Evolutionary conservation across 345 rosid species (phyloP).

Genomic region (Rubroshorea leprosula): DNA sequence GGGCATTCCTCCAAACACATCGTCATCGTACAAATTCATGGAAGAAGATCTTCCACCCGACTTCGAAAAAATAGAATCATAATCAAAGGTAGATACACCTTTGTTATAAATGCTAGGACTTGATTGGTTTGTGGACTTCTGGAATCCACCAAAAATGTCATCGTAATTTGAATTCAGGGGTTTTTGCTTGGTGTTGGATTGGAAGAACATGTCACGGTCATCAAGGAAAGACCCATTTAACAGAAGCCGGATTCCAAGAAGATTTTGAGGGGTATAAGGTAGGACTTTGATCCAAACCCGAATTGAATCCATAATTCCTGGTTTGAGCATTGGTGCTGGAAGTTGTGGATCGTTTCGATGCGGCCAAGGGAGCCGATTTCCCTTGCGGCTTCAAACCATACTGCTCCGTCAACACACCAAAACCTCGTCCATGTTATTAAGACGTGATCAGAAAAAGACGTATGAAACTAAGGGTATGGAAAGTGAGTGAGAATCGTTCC

Average conservation of each 20-base stretch:
- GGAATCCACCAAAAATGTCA: slow-evolving; percentile 39
- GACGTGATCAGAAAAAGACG: too few species aligned
- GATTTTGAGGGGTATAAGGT: slow-evolving; percentile 21
- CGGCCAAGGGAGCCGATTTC: slow-evolving; percentile 82
- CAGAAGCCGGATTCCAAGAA: slow-evolving; percentile 29
- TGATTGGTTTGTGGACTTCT: slow-evolving; percentile 22
- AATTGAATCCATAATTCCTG: slow-evolving; percentile 21
- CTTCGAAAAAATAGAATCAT: slow-evolving; percentile 40
- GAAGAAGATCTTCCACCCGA: slow-evolving; percentile 29
- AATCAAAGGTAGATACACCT: slow-evolving; percentile 39
- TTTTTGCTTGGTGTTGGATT: slow-evolving; percentile 19
- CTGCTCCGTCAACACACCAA: slow-evolving; percentile 75
- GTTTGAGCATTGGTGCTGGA: slow-evolving; percentile 15
- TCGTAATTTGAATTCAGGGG: slow-evolving; percentile 34
- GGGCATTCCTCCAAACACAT: slow-evolving; percentile 41
- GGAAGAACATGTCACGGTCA: slow-evolving; percentile 24
- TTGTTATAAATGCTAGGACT: slow-evolving; percentile 7
- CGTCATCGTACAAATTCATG: slow-evolving; percentile 29
- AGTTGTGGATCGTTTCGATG: slow-evolving; percentile 38
- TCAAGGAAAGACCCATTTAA: slow-evolving; percentile 26
- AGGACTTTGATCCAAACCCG: slow-evolving; percentile 16
- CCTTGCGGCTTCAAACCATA: slow-evolving; percentile 82
- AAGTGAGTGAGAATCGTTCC: neutral
- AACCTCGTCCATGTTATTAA: slow-evolving; percentile 56
- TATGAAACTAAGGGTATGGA: too few species aligned